Evolutionary conservation across 176 grass and related monocot genomes (phyloP).

Genomic region (Ensete ventricosum): DNA sequence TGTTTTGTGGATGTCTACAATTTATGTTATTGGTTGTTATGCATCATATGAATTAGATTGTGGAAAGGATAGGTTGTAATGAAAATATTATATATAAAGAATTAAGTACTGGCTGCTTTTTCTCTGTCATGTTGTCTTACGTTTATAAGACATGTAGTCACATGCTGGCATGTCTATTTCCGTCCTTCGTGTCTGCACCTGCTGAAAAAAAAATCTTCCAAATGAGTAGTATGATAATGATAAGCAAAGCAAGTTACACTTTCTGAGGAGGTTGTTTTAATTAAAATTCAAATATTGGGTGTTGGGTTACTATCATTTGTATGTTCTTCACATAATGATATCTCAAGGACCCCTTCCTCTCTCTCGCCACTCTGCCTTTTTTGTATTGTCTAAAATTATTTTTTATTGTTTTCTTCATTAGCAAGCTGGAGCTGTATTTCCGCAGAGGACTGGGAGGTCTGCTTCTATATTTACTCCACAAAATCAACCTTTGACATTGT

Average conservation of each 20-base stretch:
- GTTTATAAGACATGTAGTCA: background rate
- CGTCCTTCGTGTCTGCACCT: background rate
- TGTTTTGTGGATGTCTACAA: too few relatives aligned
- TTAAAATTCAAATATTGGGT: too few relatives aligned
- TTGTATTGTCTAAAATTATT: conserved; percentile 14
- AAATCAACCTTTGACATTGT: conserved; percentile 37
- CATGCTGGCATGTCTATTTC: background rate
- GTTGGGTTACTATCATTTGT: background rate
- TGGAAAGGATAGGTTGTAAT: background rate
- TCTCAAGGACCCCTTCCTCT: background rate
- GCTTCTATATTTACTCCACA: conserved; percentile 61
- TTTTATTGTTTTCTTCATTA: conserved; percentile 30
- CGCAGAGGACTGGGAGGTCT: conserved; percentile 62
- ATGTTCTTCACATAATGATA: background rate
- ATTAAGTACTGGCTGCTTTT: background rate
- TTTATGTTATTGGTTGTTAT: too few relatives aligned
- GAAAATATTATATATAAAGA: background rate
- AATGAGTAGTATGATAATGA: background rate
- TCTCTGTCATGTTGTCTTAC: background rate
- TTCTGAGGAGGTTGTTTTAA: background rate
- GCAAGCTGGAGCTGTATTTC: conserved; percentile 92
- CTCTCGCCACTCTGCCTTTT: background rate
- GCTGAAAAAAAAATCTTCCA: background rate
- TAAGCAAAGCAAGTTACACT: background rate
- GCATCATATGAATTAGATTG: background rate